Conservation (phyloP, 2,329 filamentous ascomycete genomes). For the Truncatella angustata region DNA sequence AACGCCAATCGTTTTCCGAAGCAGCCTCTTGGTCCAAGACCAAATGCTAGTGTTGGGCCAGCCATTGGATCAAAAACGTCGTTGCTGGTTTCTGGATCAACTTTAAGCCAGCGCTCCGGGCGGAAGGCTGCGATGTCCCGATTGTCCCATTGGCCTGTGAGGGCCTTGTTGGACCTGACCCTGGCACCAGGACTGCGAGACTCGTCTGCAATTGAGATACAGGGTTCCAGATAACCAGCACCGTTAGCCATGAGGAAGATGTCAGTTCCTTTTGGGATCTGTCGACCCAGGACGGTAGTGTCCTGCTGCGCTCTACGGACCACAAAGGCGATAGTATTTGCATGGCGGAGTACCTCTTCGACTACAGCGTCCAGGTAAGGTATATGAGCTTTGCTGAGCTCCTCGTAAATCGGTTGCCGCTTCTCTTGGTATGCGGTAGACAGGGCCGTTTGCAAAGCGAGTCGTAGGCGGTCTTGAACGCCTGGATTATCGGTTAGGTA, state of each 20-base stretch:
- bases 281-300: conserved; percentile 22
- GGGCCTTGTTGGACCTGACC: conserved; percentile 3
- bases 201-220: conserved; percentile 10
- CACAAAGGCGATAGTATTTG: conserved; percentile 20
- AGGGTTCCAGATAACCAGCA: conserved; percentile 15
- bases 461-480: conserved; percentile 26
- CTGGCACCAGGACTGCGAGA: conserved; percentile 13
- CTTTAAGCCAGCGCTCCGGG: conserved; percentile 19
- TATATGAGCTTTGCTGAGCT: conserved; percentile 20
- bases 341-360: conserved; percentile 30
- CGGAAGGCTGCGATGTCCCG: conserved; percentile 14
- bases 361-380: conserved; percentile 31
- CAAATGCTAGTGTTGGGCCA: conserved; percentile 17
- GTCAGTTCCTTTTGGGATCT: conserved; percentile 27
- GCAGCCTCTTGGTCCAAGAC: conserved; percentile 16
- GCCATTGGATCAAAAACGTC: conserved; percentile 12
- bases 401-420: conserved; percentile 20
- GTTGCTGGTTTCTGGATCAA: conserved; percentile 4
- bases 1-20: conserved; percentile 17
- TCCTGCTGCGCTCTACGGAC: conserved; percentile 24
- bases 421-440: conserved; percentile 15
- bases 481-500: conserved; percentile 22
- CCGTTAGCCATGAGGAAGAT: conserved; percentile 18
- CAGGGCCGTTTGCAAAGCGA: conserved; percentile 15
- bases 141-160: conserved; percentile 16